Base-by-base conservation (phyloP, 768 basidiomycete species). In the Tulasnella sp. region DNA sequence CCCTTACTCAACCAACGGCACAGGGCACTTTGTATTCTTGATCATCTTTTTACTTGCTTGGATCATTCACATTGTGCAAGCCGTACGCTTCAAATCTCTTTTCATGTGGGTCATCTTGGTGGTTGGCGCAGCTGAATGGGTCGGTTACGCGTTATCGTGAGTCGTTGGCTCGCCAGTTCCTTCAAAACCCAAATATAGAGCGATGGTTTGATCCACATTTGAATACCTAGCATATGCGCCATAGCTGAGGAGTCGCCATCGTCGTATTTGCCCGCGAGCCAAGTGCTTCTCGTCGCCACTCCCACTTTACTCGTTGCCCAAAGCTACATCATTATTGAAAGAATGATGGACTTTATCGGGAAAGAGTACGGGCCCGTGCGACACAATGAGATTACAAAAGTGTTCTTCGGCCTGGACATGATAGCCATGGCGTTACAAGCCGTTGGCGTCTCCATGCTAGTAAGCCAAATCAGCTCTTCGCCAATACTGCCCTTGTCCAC, bases 301-400 rank as follows among this genome's bases (percentile, higher is more conserved):
- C 79, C 79, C 6, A 78, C 79, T 10, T 79, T 80, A 40, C 73
- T 80, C 48, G 78, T 78, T 2, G 79, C 79, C 4, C 77, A 80
- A 44, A 67, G 55, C 39, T 80, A 79, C 78, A 80, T 80, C 78
- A 75, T 80, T 3, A 48, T 79, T 7, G 79, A 78, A 10, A 29
- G 79, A 20, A 29, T 80, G 26, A 80, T 80, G 67, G 40, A 73
- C 20, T 80, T 75, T 42, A 57, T 79, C 67, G 79, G 79, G 23
- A 51, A 35, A 9, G 70, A 73, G 13, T 78, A 20, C 61, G 48
- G 42, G 5, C 23, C 40, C 77, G 37, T 80, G 20, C 16, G 23
- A 9, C 79, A 79, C 69, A 35, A 7, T 4, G n/a, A 75, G 29
- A 78, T 80, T 51, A 80, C 79, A 40, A 79, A 79, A 20, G 35